Conservation (phyloP, 1,284 basidiomycete genomes). For the Cerioporus squamosus region DNA sequence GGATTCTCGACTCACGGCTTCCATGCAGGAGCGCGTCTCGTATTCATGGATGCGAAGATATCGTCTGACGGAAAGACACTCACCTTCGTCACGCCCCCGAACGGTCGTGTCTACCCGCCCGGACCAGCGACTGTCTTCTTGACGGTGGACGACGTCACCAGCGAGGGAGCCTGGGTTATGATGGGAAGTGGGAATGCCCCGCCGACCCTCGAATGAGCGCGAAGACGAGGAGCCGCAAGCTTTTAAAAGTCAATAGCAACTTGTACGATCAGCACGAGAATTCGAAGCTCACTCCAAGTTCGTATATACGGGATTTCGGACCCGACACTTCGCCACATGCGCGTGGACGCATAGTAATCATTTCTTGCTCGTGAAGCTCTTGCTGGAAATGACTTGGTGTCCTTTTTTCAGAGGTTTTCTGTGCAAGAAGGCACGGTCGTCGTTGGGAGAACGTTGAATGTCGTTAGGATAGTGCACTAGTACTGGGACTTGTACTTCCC, state of each 20-base stretch:
- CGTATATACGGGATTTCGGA: too few relatives aligned
- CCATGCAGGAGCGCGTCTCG: constrained; percentile 48
- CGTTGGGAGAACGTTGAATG: too few relatives aligned
- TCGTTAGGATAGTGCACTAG: too few relatives aligned
- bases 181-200: constrained; percentile 43
- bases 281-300: too few relatives aligned
- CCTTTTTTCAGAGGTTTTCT: too few relatives aligned
- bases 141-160: constrained; percentile 53
- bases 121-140: constrained; percentile 53
- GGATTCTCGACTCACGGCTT: constrained; percentile 53
- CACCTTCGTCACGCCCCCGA: constrained; percentile 47
- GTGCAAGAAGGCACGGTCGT: too few relatives aligned
- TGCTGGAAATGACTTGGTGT: too few relatives aligned
- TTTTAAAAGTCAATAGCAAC: background rate
- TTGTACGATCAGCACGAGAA: background rate
- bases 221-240: background rate
- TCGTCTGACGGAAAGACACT: constrained; percentile 41
- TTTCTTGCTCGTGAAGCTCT: too few relatives aligned
- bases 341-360: too few relatives aligned
- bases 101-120: constrained; percentile 51
- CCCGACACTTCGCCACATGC: too few relatives aligned
- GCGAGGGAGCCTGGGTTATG: constrained; percentile 47
- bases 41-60: constrained; percentile 47
- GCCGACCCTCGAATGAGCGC: constrained; percentile 17
- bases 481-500: too few relatives aligned